Evolutionary conservation across 305 asterid genomes (phyloP).

Genomic region (Fraxinus platypoda): DNA sequence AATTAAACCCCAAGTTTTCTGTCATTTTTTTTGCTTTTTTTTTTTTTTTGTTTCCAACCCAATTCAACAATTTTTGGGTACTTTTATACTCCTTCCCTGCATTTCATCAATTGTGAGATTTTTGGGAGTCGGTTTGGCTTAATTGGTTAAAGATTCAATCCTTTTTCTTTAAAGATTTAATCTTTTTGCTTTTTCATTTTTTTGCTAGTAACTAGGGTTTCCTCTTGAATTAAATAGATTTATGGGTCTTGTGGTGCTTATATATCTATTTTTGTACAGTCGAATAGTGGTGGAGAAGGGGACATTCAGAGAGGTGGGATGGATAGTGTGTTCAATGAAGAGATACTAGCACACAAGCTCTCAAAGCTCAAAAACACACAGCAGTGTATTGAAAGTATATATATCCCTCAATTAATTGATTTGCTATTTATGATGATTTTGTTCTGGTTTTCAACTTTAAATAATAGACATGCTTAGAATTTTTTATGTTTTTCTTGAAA

Average conservation of each 20-base stretch:
- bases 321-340: slow-evolving; percentile 71
- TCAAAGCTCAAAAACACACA: slow-evolving; percentile 80
- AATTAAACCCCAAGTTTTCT: not conserved
- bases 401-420: not conserved
- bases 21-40: not conserved
- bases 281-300: slow-evolving; percentile 28
- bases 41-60: slow-evolving; percentile 19
- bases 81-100: slow-evolving; percentile 19
- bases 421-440: not conserved
- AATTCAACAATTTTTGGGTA: slow-evolving; percentile 20
- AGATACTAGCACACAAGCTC: slow-evolving; percentile 84
- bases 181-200: slow-evolving; percentile 15
- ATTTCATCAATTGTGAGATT: slow-evolving; percentile 40
- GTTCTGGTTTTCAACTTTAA: not conserved
- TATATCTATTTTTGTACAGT: slow-evolving; percentile 15
- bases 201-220: slow-evolving; percentile 21
- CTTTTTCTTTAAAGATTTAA: slow-evolving; percentile 23
- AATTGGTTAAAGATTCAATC: slow-evolving; percentile 17
- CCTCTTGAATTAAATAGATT: slow-evolving; percentile 14
- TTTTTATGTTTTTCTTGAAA: not conserved
- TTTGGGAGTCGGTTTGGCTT: slow-evolving; percentile 28
- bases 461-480: not conserved
- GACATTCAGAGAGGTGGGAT: slow-evolving; percentile 42
- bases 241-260: slow-evolving; percentile 9
- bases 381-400: slow-evolving; percentile 92